Conservation (phyloP, 495 filamentous ascomycete species). For the Neurospora africana region DNA sequence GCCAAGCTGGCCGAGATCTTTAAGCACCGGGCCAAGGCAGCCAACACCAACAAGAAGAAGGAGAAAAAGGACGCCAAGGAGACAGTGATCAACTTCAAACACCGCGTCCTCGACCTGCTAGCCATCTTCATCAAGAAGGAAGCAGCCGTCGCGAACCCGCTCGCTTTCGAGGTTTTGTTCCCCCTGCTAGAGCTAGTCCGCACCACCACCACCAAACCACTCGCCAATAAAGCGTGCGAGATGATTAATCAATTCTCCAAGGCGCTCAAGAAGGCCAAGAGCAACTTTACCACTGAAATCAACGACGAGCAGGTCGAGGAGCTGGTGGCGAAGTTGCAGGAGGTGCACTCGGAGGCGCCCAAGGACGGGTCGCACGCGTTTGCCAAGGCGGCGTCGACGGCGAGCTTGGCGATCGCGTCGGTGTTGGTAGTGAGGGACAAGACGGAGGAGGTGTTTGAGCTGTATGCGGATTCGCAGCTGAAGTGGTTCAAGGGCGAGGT, state of each 20-base stretch:
- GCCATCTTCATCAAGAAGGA: constrained; percentile 78
- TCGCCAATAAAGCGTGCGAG: constrained; percentile 59
- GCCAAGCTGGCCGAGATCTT: constrained; percentile 73
- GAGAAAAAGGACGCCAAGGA: constrained; percentile 79
- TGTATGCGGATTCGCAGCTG: constrained; percentile 37
- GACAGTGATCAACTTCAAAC: constrained; percentile 91
- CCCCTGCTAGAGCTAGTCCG: constrained; percentile 42
- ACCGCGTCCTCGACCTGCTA: constrained; percentile 78
- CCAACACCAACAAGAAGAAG: constrained; percentile 50
- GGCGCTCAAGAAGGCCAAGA: constrained; percentile 47
- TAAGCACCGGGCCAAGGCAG: constrained; percentile 49
- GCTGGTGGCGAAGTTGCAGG: constrained; percentile 47
- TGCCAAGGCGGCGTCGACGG: constrained; percentile 36
- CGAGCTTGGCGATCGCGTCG: constrained; percentile 38
- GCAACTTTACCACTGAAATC: constrained; percentile 10
- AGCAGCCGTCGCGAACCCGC: constrained; percentile 47
- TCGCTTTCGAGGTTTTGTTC: constrained; percentile 56
- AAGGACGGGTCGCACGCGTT: constrained; percentile 44
- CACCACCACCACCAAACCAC: constrained; percentile 54
- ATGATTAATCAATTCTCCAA: constrained; percentile 64
- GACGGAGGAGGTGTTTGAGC: constrained; percentile 13
- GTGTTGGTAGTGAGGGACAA: constrained; percentile 18
- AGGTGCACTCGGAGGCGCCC: constrained; percentile 62
- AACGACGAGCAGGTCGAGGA: constrained; percentile 25
- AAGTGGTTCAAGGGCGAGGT: constrained; percentile 32